These are phyloP conservation scores for Solanum acaule DNA, from an alignment of 257 asterid species.

Conservation along the genomic window DNA sequence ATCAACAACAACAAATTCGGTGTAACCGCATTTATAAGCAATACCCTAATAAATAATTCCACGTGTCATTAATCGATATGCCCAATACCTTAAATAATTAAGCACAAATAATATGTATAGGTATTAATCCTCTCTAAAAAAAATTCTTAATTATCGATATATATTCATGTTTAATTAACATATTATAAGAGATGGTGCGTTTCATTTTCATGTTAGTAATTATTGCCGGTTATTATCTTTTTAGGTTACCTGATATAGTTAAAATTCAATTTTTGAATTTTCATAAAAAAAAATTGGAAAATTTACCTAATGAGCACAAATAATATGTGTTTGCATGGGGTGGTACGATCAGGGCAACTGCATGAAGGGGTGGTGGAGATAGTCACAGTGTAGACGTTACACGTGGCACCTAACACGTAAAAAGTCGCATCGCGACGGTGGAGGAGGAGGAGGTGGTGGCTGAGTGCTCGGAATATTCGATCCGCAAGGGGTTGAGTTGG, in stretches of 20 bases:
- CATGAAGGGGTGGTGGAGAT: slow-evolving; percentile 55
- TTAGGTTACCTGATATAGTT: background rate
- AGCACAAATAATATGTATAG: slow-evolving; percentile 43
- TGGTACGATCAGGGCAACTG: slow-evolving; percentile 81
- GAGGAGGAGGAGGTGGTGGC: slow-evolving; percentile 84
- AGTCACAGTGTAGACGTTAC: slow-evolving; percentile 82
- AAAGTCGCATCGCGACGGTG: slow-evolving; percentile 56
- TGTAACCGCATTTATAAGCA: no score
- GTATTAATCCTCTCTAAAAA: background rate
- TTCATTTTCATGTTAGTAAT: background rate
- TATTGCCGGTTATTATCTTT: background rate
- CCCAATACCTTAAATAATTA: slow-evolving; percentile 48
- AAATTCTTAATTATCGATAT: no score
- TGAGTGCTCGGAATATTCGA: slow-evolving; percentile 65
- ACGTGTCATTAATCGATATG: slow-evolving; percentile 41
- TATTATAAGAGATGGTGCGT: background rate
- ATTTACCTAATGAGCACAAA: slow-evolving; percentile 41
- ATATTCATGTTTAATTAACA: background rate
- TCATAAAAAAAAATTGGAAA: background rate
- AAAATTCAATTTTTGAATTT: background rate
- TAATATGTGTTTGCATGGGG: slow-evolving; percentile 82
- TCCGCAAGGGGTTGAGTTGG: slow-evolving; percentile 55
- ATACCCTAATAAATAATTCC: background rate
- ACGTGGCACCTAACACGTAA: slow-evolving; percentile 82
- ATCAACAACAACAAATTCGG: background rate